Evolutionary conservation across 768 basidiomycete species (phyloP), one percentile per base, ranked within the genome.

Genomic region (Amylocystis lapponica): DNA sequence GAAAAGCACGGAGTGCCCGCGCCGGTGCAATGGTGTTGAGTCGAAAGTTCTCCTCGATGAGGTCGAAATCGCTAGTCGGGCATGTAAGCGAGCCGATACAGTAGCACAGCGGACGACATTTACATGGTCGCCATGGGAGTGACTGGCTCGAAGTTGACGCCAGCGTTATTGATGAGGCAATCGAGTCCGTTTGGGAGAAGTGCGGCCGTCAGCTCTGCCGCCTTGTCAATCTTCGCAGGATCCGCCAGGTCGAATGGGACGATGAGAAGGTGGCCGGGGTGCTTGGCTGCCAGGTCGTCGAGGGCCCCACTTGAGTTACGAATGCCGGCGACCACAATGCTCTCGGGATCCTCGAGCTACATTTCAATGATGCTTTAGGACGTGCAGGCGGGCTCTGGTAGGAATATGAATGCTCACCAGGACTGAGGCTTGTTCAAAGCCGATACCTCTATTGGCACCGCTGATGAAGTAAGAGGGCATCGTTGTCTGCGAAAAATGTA

Each of bases 391-490:
- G 7, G 12, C 27, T 4, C 20, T 11, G 5, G 35, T 20, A 36
- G 35, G 35, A 17, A 35, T 42, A 4, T 16, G 25, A n/a, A n/a
- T n/a, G n/a, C 41, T 10, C 20, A 42, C 41, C n/a, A 42, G 32
- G n/a, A 22, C 41, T 25, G 14, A 12, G 22, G 34, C 32, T 23
- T 33, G 21, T 7, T 19, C 41, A 21, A 42, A 23, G 12, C 41
- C 41, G 14, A 42, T 5, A 23, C 41, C 41, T 4, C 41, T 5
- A 17, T 27, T 42, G 4, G 31, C 30, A 14, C 41, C 41, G n/a
- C 22, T 34, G 5, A 42, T 25, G 14, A 42, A 21, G 32, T 42
- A 42, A 25, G 41, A 42, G 7, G 30, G 41, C 41, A 42, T 42
- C n/a, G n/a, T n/a, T n/a, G n/a, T n/a, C n/a, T n/a, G n/a, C n/a